Conservation (phyloP, 1,284 basidiomycete species). For the Hortiboletus rubellus region DNA sequence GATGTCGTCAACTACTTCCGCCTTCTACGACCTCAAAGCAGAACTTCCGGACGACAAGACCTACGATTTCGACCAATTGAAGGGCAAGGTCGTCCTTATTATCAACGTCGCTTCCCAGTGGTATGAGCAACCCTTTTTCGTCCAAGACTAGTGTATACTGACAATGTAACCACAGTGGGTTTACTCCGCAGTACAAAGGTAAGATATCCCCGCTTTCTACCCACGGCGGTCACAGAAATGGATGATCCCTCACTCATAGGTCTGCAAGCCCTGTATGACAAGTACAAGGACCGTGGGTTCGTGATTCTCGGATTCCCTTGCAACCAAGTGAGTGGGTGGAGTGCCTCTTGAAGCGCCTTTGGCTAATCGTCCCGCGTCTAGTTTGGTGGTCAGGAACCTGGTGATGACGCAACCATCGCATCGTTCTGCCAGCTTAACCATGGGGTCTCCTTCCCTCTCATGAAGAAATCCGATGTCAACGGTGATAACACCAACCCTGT, state of each 20-base stretch:
- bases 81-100: constrained; percentile 73
- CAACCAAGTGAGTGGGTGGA: constrained; percentile 69
- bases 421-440: constrained; percentile 75
- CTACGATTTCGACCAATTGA: constrained; percentile 65
- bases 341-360: neutral
- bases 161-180: constrained; percentile 54
- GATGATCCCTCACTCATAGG: constrained; percentile 39
- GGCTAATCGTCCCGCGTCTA: constrained; percentile 26
- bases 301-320: constrained; percentile 88
- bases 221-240: neutral
- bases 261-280: constrained; percentile 81
- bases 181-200: constrained; percentile 88
- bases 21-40: constrained; percentile 66
- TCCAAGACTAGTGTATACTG: neutral
- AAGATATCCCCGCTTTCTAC: neutral
- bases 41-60: constrained; percentile 53
- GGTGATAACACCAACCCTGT: constrained; percentile 79
- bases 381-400: constrained; percentile 81
- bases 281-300: constrained; percentile 77
- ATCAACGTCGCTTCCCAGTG: constrained; percentile 76
- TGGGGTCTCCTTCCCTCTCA: constrained; percentile 81
- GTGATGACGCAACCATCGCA: constrained; percentile 63
- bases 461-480: constrained; percentile 92
- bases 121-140: constrained; percentile 39
- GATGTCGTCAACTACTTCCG: constrained; percentile 30